Conservation (phyloP, 2,329 filamentous ascomycete species). For the Cladosporium phlei region DNA sequence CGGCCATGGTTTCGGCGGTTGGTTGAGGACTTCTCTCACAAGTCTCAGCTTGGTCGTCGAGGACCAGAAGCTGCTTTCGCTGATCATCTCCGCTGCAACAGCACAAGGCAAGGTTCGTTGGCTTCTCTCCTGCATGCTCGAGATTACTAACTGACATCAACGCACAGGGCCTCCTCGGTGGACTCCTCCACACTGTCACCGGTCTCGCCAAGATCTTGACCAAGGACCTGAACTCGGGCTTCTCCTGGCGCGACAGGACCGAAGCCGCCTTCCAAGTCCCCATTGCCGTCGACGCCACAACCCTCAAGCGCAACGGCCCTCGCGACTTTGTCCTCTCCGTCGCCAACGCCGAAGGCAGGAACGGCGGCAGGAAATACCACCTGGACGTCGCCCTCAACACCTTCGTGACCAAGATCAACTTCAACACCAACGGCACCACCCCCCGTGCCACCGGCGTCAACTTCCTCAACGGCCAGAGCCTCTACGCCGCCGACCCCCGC, state of each 20-base stretch:
- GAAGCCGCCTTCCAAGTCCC: slow-evolving; percentile 17
- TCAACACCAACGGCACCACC: slow-evolving; percentile 53
- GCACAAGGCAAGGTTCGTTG: slow-evolving; percentile 35
- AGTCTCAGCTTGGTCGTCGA: slow-evolving; percentile 40
- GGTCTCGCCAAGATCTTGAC: slow-evolving; percentile 44
- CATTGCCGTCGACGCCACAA: slow-evolving; percentile 16
- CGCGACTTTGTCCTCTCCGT: slow-evolving; percentile 23
- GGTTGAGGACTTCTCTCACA: slow-evolving; percentile 20
- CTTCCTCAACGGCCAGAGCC: slow-evolving; percentile 37
- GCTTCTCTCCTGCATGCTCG: neutral
- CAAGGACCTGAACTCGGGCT: slow-evolving; percentile 38
- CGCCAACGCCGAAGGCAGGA: slow-evolving; percentile 23
- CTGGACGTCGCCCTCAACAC: slow-evolving; percentile 56
- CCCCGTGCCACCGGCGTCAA: slow-evolving; percentile 46
- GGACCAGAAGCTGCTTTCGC: slow-evolving; percentile 25
- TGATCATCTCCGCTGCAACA: slow-evolving; percentile 48
- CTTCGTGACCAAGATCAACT: slow-evolving; percentile 61
- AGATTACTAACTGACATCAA: neutral
- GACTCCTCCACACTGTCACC: slow-evolving; percentile 37
- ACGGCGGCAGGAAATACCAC: slow-evolving; percentile 31
- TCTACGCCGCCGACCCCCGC: slow-evolving; percentile 39
- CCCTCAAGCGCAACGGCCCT: slow-evolving; percentile 18
- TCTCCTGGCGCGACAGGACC: slow-evolving; percentile 6
- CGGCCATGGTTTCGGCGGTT: slow-evolving; percentile 53
- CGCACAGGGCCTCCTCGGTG: slow-evolving; percentile 25